Evolutionary conservation across 2,329 filamentous ascomycete species (phyloP), one percentile per base, ranked within the genome.

Genomic region (Canariomyces notabilis): DNA sequence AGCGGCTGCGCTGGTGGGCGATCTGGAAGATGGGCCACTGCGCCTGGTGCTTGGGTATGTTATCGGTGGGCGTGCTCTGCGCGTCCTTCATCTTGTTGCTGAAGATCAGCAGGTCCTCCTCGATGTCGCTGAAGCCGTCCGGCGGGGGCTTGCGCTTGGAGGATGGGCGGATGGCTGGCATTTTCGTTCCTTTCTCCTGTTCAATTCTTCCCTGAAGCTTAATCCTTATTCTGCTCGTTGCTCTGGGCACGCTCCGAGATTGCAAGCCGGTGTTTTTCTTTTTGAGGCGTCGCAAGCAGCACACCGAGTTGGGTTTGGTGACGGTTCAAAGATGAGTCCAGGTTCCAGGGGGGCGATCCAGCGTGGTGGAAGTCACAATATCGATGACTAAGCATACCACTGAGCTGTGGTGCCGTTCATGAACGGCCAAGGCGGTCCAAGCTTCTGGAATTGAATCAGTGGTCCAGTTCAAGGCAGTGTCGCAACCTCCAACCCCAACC

Each of bases 11-110:
- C 69, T 96, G 89, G 69, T 98, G 93, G 19, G 85, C 85, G 64
- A 98, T 96, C 66, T 97, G 90, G 63, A 98, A 97, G 56, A 98
- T 89, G 51, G 93, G 91, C 93, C 93, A 98, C 54, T 90, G 80
- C 57, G 88, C 87, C 69, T 97, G 89, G 63, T 96, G 86, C 64
- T 90, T 90, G 2, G 79, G 79, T 0, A 80, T 87, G 76, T 77
- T 89, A 78, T 71, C 87, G 64, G 71, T 87, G 69, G 89, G 84
- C 38, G 89, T 85, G 68, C 94, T 95, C 64, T 96, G 89, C 42
- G 93, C 93, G 63, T 94, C 88, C 68, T 91, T 93, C 87, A 94
- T 91, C 74, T 90, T 89, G 75, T 90, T 91, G 60, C 77, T 73
- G 70, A 93, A 93, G 60, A 90, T 83, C 58, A 93, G 79, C 34